Percentiles rank a stretch among this genome's conserved stretches.
These are phyloP conservation scores for Paramecium sexaurelia DNA, from an alignment of 73 alveolate species.

Conservation along the genomic window DNA sequence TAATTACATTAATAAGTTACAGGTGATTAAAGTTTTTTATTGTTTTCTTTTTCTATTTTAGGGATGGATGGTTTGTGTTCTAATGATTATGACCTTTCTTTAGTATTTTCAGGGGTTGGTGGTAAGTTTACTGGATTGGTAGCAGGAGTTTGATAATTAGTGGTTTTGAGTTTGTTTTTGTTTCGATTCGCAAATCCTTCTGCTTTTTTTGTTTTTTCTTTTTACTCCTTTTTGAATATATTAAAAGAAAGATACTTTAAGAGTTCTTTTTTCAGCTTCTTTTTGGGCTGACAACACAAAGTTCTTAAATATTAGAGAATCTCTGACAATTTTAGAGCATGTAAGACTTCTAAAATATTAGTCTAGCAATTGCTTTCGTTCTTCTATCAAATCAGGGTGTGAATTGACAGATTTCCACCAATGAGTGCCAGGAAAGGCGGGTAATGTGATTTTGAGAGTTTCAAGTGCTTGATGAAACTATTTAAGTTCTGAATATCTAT, in stretches of 20 bases:
- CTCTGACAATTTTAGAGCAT: neutral
- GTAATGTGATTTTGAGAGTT: neutral
- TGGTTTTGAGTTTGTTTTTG: neutral
- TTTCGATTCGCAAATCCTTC: neutral
- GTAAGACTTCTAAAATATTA: neutral
- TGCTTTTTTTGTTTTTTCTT: neutral
- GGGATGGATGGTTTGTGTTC: neutral
- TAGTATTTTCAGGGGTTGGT: neutral
- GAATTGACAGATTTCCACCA: slow-evolving; percentile 47
- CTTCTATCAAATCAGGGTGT: slow-evolving; percentile 10
- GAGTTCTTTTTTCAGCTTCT: neutral
- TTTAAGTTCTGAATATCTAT: slow-evolving; percentile 41
- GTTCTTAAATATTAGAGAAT: slow-evolving; percentile 28
- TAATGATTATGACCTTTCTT: slow-evolving; percentile 25
- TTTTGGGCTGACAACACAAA: slow-evolving; percentile 17
- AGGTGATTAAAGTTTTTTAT: neutral
- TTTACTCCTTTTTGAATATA: neutral
- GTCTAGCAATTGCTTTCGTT: neutral
- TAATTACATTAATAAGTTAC: neutral
- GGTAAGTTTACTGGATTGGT: slow-evolving; percentile 7
- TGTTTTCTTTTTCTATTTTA: neutral
- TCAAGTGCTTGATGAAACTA: slow-evolving; percentile 2
- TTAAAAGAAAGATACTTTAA: neutral
- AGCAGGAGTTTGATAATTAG: slow-evolving; percentile 12
- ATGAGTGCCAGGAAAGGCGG: neutral